Base-by-base conservation (phyloP, 1,284 basidiomycete genomes). In the Melanopsichium pennsylvanicum region DNA sequence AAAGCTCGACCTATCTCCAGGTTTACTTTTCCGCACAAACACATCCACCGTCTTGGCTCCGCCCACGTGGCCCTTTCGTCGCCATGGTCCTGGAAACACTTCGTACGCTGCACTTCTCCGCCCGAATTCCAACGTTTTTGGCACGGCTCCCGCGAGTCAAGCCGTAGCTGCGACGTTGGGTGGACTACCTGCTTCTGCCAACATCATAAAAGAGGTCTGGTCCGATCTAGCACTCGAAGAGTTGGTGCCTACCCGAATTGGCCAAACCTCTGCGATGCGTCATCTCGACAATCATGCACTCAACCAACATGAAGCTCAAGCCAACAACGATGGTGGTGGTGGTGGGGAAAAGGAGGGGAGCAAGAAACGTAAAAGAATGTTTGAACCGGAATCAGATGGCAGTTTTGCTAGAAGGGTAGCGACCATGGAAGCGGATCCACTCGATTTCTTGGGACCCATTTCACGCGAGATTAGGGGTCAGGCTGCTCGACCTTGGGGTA, bases 141-240 rank as follows among this genome's bases (percentile, higher is more conserved):
- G 66, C 15, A 63, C n/a, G 27, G 44, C 47, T 37, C 56, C 63
- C 11, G 59, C 63, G 19, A 57, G 63, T 43, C 55, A 56, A 31
- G 63, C 69, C 4, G 51, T 62, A 1, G 56, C 69, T 31, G 66
- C 66, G 2, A 58, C 55, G 2, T 34, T 69, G 23, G 66, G 66
- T 6, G 66, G 66, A 0, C 22, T 69, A 13, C 57, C 42, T 4
- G 56, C 55, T 3, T 49, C 47, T 2, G 36, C 50, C 35, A 70
- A 47, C 38, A 54, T 48, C 29, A 16, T 50, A 33, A 48, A 31
- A 31, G 71, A 70, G 37, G 66, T 76, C 1, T 76, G 75, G 75
- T 52, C 70, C 9, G 75, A 76, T 39, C 36, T 76, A n/a, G 72
- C 64, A 21, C 60, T 76, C 1, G 75, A 76, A 33, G 52, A 61